Evolutionary conservation across 768 basidiomycete species (phyloP).

Genomic region (Leccinellum albellum): DNA sequence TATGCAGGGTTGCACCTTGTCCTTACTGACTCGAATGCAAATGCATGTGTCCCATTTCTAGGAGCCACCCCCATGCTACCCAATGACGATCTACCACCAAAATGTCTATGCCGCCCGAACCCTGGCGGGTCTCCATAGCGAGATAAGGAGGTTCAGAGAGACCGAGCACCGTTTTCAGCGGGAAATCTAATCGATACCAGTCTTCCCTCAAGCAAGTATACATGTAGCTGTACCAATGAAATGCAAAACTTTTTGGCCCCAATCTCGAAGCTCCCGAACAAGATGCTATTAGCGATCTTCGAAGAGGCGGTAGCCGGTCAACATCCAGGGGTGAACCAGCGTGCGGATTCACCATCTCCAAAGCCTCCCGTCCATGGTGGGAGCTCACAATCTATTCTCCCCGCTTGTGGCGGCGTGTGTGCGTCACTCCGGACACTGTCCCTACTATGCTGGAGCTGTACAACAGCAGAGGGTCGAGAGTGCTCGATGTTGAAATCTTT

Average conservation of each 20-base stretch:
- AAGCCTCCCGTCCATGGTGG: conserved; percentile 33
- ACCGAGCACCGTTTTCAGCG: conserved; percentile 10
- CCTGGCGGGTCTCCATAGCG: conserved; percentile 14
- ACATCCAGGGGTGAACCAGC: conserved; percentile 14
- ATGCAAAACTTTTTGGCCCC: conserved; percentile 30
- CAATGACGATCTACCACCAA: conserved; percentile 12
- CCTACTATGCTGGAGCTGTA: conserved; percentile 23
- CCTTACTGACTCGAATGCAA: not conserved
- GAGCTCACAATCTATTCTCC: conserved; percentile 27
- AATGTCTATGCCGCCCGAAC: conserved; percentile 16
- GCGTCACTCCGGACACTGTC: conserved; percentile 19
- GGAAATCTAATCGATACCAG: conserved; percentile 13
- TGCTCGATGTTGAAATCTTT: conserved; percentile 25
- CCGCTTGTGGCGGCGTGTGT: conserved; percentile 29
- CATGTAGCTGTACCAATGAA: conserved; percentile 18
- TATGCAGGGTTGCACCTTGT: not conserved
- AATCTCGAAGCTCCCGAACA: conserved; percentile 29
- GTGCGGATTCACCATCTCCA: conserved; percentile 26
- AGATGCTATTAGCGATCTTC: conserved; percentile 29
- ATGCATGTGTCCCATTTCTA: not conserved
- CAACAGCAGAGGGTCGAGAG: conserved; percentile 19
- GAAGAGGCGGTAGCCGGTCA: conserved; percentile 29
- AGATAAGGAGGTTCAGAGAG: conserved; percentile 15
- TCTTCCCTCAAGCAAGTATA: conserved; percentile 16
- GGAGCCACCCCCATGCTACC: conserved; percentile 13